Conservation (phyloP, 257 asterid species). For the Solanum sparsipilum region DNA sequence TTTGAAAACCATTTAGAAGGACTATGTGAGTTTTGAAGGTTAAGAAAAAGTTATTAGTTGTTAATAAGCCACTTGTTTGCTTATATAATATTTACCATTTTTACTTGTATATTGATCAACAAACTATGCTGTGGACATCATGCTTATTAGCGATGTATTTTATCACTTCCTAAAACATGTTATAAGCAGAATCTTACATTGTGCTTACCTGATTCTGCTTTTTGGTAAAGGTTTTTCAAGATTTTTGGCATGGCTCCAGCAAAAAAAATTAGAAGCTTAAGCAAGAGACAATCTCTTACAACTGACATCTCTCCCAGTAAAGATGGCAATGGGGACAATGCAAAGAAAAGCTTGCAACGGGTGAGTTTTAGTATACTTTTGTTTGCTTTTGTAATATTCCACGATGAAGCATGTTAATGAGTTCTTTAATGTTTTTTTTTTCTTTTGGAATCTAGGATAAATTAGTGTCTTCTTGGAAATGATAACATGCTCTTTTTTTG, state of each 20-base stretch:
- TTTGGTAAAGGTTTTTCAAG: slow-evolving; percentile 10
- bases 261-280: slow-evolving; percentile 53
- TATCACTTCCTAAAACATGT: not conserved
- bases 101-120: not conserved
- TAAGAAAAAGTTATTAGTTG: not conserved
- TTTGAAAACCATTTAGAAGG: not conserved
- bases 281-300: slow-evolving; percentile 36
- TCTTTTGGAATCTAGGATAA: not conserved
- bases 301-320: slow-evolving; percentile 54
- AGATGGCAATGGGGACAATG: slow-evolving; percentile 44
- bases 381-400: not conserved
- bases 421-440: not conserved
- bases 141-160: not conserved
- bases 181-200: not conserved
- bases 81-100: not conserved
- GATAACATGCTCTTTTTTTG: not conserved
- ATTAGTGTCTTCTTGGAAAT: not conserved
- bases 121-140: not conserved
- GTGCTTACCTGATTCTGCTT: not conserved
- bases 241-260: slow-evolving; percentile 52
- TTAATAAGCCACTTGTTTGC: not conserved
- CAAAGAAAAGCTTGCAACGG: slow-evolving; percentile 43
- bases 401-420: not conserved
- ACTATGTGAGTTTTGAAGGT: not conserved
- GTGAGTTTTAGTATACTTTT: slow-evolving; percentile 33